These are phyloP conservation scores for Xerocomus brunneocitrinus DNA, from an alignment of 768 basidiomycete genomes.

Conservation along the genomic window DNA sequence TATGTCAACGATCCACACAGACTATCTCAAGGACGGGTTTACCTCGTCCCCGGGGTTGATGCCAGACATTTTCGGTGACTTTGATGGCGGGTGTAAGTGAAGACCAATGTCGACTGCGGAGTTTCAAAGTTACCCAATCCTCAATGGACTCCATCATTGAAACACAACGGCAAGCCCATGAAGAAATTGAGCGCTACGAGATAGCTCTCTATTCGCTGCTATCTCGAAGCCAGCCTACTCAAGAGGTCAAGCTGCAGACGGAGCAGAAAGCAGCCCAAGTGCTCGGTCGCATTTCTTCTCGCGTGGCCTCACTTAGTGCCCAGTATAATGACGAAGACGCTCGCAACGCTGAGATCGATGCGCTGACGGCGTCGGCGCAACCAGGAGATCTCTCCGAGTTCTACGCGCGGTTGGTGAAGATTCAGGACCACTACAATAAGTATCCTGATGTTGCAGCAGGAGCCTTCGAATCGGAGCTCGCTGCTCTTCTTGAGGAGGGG, in stretches of 20 bases:
- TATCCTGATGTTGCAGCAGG: conserved; percentile 87
- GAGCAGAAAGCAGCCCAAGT: conserved; percentile 90
- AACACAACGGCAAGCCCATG: conserved; percentile 91
- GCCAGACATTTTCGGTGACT: conserved; percentile 62
- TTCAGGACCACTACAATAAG: conserved; percentile 94
- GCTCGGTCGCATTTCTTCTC: conserved; percentile 75
- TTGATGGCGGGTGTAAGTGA: conserved; percentile 32
- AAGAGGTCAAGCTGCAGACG: conserved; percentile 63
- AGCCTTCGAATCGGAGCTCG: conserved; percentile 80
- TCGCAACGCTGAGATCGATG: conserved; percentile 61
- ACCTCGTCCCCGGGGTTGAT: conserved; percentile 87
- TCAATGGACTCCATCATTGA: conserved; percentile 92
- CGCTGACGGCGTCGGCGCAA: conserved; percentile 53
- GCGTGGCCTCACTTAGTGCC: conserved; percentile 59
- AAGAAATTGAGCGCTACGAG: conserved; percentile 92
- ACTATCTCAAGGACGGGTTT: conserved; percentile 24
- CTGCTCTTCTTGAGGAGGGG: conserved; percentile 72
- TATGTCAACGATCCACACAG: neutral
- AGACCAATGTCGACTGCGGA: conserved; percentile 37
- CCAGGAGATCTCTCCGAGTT: conserved; percentile 86
- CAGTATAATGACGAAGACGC: conserved; percentile 76
- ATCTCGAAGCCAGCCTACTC: conserved; percentile 57
- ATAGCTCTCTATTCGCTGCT: conserved; percentile 81
- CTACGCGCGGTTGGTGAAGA: conserved; percentile 91
- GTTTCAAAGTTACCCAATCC: conserved; percentile 42